phyloP scores from a whole-genome alignment of 768 basidiomycete species.

The Rhizopogon rudus region DNA sequence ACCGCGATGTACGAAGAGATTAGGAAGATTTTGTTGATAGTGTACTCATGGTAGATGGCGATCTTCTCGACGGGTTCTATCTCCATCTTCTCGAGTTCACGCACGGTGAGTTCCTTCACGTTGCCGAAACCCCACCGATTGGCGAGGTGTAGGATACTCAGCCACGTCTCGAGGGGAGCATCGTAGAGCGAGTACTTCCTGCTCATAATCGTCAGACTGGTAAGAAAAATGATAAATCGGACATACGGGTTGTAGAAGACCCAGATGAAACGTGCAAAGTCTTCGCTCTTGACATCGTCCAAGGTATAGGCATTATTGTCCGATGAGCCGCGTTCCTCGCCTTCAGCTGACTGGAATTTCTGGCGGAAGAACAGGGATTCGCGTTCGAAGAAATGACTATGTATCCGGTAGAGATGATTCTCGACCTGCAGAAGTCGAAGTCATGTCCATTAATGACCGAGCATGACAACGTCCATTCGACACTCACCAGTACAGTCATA shows the following conservation, averaged over 20 bases:
- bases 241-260: conserved; percentile 62
- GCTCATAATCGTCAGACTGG: background rate
- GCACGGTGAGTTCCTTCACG: conserved; percentile 34
- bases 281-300: conserved; percentile 36
- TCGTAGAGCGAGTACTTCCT: conserved; percentile 35
- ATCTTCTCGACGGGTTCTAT: conserved; percentile 34
- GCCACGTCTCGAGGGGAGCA: conserved; percentile 37
- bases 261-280: conserved; percentile 55
- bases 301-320: conserved; percentile 42
- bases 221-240: background rate
- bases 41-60: conserved; percentile 32
- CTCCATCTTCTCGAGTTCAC: conserved; percentile 32
- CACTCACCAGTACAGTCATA: conserved; percentile 49
- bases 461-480: background rate
- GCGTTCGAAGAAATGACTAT: conserved; percentile 58
- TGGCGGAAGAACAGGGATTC: conserved; percentile 48
- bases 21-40: conserved; percentile 29
- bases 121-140: conserved; percentile 36
- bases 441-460: background rate
- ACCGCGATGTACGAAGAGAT: conserved; percentile 31
- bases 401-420: conserved; percentile 49
- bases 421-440: conserved; percentile 41
- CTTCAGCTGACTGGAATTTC: conserved; percentile 28
- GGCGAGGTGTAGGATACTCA: conserved; percentile 33
- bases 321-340: conserved; percentile 29